A percentile compares a stretch with the other conserved stretches of the same genome.
Conservation (phyloP, 2,329 filamentous ascomycete species). For the Emericellopsis cladophorae region DNA sequence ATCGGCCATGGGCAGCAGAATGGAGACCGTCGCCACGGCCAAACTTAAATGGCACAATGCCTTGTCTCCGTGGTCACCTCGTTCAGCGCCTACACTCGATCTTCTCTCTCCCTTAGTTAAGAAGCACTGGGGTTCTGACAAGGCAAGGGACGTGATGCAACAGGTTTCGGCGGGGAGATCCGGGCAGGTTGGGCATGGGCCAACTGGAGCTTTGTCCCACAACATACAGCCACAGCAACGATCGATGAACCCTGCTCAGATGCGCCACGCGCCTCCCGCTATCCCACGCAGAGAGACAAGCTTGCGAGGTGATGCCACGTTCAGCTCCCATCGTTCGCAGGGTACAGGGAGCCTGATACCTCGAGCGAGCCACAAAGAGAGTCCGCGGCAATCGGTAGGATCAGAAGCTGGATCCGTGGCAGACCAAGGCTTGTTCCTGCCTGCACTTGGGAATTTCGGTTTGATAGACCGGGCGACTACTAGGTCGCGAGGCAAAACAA, state of each 20-base stretch:
- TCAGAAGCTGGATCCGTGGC: background rate
- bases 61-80: slow-evolving; percentile 38
- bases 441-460: no score
- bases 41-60: slow-evolving; percentile 34
- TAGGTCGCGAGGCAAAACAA: background rate
- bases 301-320: background rate
- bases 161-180: slow-evolving; percentile 9
- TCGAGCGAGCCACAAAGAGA: no score
- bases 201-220: no score
- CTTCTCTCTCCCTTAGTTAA: slow-evolving; percentile 31
- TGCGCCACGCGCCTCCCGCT: background rate
- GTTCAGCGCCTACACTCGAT: slow-evolving; percentile 18
- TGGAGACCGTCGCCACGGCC: slow-evolving; percentile 40
- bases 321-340: background rate
- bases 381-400: no score
- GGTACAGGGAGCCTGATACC: no score
- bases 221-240: no score
- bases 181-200: no score
- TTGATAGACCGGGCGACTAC: background rate
- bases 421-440: no score
- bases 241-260: no score
- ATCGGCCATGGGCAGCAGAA: slow-evolving; percentile 27
- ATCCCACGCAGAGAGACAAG: slow-evolving; percentile 1
- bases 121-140: slow-evolving; percentile 33
- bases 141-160: slow-evolving; percentile 27